Percentiles rank a stretch among this genome's conserved stretches.
Conservation (phyloP, 1,139 yeast species). For the Eremothecium gossypii region DNA sequence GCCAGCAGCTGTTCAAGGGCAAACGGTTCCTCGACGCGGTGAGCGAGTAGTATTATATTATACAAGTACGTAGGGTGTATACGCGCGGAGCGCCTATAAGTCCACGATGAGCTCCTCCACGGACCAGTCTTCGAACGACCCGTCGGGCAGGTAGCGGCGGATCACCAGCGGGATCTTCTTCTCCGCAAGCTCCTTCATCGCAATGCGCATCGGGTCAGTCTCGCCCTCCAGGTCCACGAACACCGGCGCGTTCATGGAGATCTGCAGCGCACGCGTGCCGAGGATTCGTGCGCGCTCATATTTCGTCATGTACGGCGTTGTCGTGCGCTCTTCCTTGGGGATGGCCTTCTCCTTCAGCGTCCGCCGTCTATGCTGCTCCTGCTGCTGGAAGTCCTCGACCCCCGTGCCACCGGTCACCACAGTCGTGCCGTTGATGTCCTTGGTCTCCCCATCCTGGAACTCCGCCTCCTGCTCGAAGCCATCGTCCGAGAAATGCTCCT, state of each 20-base stretch:
- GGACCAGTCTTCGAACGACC: slow-evolving; percentile 97
- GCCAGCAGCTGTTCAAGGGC: slow-evolving; percentile 46
- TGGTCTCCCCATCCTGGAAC: slow-evolving; percentile 36
- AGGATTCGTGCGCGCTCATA: slow-evolving; percentile 94
- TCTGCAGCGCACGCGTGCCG: slow-evolving; percentile 94
- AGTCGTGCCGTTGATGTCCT: slow-evolving; percentile 66
- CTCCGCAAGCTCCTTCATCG: slow-evolving; percentile 93
- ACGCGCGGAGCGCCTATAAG: slow-evolving; percentile 33
- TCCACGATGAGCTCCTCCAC: slow-evolving; percentile 95
- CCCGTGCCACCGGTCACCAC: slow-evolving; percentile 62
- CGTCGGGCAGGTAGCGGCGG: slow-evolving; percentile 94
- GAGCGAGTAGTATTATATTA: slow-evolving; percentile 18
- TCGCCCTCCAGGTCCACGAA: slow-evolving; percentile 97
- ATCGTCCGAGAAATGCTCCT: slow-evolving; percentile 69
- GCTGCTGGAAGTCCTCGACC: slow-evolving; percentile 39
- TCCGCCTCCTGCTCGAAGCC: slow-evolving; percentile 38
- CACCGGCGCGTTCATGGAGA: slow-evolving; percentile 96
- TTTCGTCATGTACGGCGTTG: slow-evolving; percentile 98
- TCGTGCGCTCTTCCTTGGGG: slow-evolving; percentile 77
- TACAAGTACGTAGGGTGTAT: slow-evolving; percentile 1
- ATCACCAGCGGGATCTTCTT: slow-evolving; percentile 91
- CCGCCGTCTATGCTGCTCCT: slow-evolving; percentile 46
- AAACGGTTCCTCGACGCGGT: slow-evolving; percentile 51
- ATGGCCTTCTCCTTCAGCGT: slow-evolving; percentile 78
- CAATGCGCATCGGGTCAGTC: slow-evolving; percentile 97